phyloP scores from a whole-genome alignment of 208 protist species.

The Strigomonas culicis region DNA sequence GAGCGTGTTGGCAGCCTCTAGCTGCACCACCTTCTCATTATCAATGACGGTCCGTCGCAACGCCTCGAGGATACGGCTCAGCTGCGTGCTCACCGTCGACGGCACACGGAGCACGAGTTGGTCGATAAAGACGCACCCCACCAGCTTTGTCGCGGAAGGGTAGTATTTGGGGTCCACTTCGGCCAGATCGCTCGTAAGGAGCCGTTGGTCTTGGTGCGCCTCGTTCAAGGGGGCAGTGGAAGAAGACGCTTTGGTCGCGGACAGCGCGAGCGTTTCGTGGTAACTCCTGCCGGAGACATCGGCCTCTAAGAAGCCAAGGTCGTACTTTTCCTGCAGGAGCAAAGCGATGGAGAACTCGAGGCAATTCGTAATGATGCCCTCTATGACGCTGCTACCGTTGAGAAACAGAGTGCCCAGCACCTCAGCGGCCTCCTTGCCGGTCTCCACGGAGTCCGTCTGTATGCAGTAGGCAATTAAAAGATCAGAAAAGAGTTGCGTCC shows the following conservation, averaged over 20 bases:
- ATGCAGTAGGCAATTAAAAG: constrained; percentile 60
- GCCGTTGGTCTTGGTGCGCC: not conserved
- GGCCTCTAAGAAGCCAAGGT: constrained; percentile 30
- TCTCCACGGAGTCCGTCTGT: constrained; percentile 33
- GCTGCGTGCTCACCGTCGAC: constrained; percentile 43
- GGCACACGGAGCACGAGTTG: constrained; percentile 71
- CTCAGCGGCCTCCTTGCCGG: constrained; percentile 49
- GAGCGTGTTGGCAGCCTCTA: constrained; percentile 40
- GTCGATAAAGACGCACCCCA: constrained; percentile 66
- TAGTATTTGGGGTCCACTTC: constrained; percentile 17
- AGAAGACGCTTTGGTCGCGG: not conserved
- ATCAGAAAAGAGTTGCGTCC: constrained; percentile 66
- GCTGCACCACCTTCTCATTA: constrained; percentile 33
- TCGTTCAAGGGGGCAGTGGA: not conserved
- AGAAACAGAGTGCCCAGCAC: constrained; percentile 79
- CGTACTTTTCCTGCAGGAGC: constrained; percentile 34
- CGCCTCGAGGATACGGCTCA: constrained; percentile 54
- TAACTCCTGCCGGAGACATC: not conserved
- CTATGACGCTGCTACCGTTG: constrained; percentile 67
- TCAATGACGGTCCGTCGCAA: constrained; percentile 53
- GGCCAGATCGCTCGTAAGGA: not conserved
- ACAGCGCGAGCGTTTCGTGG: not conserved
- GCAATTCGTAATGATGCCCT: constrained; percentile 63
- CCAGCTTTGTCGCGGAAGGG: constrained; percentile 45
- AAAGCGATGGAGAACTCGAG: constrained; percentile 53